Percentiles rank a stretch among this genome's conserved stretches.
These are phyloP conservation scores for Aureobasidium musti DNA, from an alignment of 2,329 filamentous ascomycete species.

Conservation along the genomic window DNA sequence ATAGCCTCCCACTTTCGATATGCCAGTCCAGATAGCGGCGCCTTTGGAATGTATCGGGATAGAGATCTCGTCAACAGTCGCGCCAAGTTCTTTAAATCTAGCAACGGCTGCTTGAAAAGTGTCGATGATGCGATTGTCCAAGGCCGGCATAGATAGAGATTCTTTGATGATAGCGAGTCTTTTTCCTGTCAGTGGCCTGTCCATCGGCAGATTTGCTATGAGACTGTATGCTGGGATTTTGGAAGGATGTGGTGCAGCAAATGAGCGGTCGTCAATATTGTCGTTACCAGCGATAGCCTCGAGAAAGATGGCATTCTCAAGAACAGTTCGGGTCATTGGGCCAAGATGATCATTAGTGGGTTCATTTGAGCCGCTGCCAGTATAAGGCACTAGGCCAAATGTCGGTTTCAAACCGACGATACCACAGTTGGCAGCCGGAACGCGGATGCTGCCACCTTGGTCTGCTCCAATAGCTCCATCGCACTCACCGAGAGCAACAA, in stretches of 20 bases:
- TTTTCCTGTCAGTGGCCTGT: conserved; percentile 37
- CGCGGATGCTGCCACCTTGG: conserved; percentile 36
- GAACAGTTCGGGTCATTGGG: conserved; percentile 46
- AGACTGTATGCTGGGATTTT: conserved; percentile 38
- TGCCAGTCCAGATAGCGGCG: conserved; percentile 54
- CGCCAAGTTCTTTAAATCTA: conserved; percentile 51
- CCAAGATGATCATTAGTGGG: conserved; percentile 52
- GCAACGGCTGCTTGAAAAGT: conserved; percentile 49
- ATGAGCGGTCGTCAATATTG: conserved; percentile 46
- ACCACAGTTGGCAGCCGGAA: conserved; percentile 36
- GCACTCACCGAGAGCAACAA: conserved; percentile 40
- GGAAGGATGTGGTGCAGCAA: conserved; percentile 40
- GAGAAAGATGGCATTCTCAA: conserved; percentile 46
- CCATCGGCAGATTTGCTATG: conserved; percentile 30
- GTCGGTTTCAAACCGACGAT: conserved; percentile 46
- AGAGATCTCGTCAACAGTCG: conserved; percentile 54
- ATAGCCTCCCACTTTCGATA: conserved; percentile 48
- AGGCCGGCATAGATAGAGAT: conserved; percentile 38
- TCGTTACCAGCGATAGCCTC: conserved; percentile 50
- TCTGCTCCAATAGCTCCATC: conserved; percentile 44
- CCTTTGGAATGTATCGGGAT: conserved; percentile 54
- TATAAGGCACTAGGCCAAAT: conserved; percentile 50
- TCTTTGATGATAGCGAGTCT: conserved; percentile 41
- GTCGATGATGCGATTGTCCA: conserved; percentile 46
- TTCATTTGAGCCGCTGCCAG: conserved; percentile 46